These are phyloP conservation scores for Adiantum capillusveneris DNA, from an alignment of 75 land plant genomes.

Conservation along the genomic window DNA sequence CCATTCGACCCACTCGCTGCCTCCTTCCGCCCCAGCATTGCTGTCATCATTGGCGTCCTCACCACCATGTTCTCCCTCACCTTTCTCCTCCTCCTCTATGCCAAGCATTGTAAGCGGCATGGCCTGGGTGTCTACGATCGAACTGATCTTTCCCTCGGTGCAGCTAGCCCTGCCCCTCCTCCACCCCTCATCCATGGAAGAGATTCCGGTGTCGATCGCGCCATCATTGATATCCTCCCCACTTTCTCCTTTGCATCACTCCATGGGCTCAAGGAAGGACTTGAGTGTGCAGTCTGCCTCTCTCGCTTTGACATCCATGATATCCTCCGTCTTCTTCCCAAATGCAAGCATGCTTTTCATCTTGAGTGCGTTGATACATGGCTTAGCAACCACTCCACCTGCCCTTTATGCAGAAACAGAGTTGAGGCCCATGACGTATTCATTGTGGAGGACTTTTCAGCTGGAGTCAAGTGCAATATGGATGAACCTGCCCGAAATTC, in stretches of 20 bases:
- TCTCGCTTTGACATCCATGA: constrained; percentile 60
- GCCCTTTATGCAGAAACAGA: constrained; percentile 65
- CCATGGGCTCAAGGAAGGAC: constrained; percentile 57
- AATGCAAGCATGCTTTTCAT: constrained; percentile 92
- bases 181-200: constrained; percentile 8
- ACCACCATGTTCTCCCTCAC: constrained; percentile 79
- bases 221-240: constrained; percentile 72
- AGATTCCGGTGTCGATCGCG: constrained; percentile 60
- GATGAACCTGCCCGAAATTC: too few species aligned
- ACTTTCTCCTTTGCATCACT: constrained; percentile 73
- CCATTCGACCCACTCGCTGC: constrained; percentile 7
- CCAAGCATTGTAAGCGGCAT: constrained; percentile 59
- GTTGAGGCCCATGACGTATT: constrained; percentile 12
- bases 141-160: background rate
- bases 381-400: constrained; percentile 66
- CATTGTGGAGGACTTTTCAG: too few species aligned
- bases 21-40: constrained; percentile 64
- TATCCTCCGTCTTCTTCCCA: constrained; percentile 64
- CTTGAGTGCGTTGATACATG: constrained; percentile 69
- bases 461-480: too few species aligned
- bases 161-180: background rate
- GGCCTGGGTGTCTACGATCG: constrained; percentile 1
- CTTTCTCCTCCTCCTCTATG: constrained; percentile 65
- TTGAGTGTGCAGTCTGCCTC: constrained; percentile 85
- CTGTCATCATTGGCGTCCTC: constrained; percentile 62